These are phyloP conservation scores for Naumovozyma baii DNA, from an alignment of 805 yeast genomes.

Conservation along the genomic window DNA sequence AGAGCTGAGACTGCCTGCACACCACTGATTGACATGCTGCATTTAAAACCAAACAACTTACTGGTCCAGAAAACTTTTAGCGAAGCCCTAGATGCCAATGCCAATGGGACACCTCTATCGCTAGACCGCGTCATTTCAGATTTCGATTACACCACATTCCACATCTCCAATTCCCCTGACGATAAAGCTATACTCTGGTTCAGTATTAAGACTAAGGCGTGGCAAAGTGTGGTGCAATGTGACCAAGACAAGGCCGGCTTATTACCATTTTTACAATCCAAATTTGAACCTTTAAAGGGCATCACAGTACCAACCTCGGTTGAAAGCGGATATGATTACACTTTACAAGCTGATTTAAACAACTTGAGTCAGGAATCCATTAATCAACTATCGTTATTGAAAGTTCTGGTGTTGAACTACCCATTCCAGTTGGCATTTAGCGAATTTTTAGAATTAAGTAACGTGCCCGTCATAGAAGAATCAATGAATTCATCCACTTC, in stretches of 20 bases:
- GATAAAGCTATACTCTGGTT: conserved; percentile 38
- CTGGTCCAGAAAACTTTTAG: conserved; percentile 71
- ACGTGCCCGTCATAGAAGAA: conserved; percentile 21
- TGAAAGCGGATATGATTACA: conserved; percentile 77
- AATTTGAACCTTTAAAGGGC: conserved; percentile 15
- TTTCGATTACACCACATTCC: conserved; percentile 92
- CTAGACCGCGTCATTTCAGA: conserved; percentile 88
- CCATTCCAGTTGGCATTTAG: conserved; percentile 83
- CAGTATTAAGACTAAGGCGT: conserved; percentile 28
- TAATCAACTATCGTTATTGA: conserved; percentile 59
- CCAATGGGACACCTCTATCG: conserved; percentile 21
- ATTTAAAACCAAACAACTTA: conserved; percentile 75
- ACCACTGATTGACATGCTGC: too few species aligned
- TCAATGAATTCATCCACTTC: conserved; percentile 13
- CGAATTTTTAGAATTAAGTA: conserved; percentile 61
- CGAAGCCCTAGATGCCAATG: conserved; percentile 37
- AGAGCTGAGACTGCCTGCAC: too few species aligned
- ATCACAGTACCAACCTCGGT: conserved; percentile 11
- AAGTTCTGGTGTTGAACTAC: conserved; percentile 83
- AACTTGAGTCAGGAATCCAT: conserved; percentile 48
- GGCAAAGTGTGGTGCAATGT: conserved; percentile 21
- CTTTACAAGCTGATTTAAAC: conserved; percentile 57
- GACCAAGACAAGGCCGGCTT: conserved; percentile 10
- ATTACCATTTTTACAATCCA: conserved; percentile 14
- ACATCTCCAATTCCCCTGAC: conserved; percentile 67